Evolutionary conservation across 2,329 filamentous ascomycete genomes (phyloP), one percentile per base, ranked within the genome.

Genomic region (Rutstroemia sydowiana): DNA sequence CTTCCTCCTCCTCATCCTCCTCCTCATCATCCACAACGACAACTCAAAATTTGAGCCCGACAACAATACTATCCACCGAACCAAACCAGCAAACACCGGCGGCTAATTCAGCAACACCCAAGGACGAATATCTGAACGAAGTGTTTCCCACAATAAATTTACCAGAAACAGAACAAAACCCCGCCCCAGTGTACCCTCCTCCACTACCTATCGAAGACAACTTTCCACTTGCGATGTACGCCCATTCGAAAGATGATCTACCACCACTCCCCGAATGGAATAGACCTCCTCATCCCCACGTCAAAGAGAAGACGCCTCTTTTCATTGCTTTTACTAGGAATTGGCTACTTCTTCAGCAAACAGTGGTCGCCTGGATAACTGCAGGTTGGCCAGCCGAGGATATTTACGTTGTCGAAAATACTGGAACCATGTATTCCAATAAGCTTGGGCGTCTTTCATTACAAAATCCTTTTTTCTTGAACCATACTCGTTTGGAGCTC

Each of bases 391-490:
- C 77, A 1, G 63, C 75, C 0, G 68, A 69, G 21, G 72, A 79
- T 55, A 79, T 82, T 52, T 75, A 75, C 57, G 73, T 81, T 2
- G 65, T 81, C 23, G 78, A 82, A 61, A 82, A 82, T 64, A 81
- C 74, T 4, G 77, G 78, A 7, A 72, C 73, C n/a, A 75, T 78
- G 60, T 66, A 74, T 50, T 71, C 75, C 43, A 81, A 81, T 31
- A 60, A 66, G 18, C 65, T 68, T 6, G 72, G 70, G 3, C 66
- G 68, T 26, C 68, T 81, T 3, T 69, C 70, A 1, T 65, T 75
- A 0, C 72, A 79, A 55, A 78, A 81, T 56, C 77, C 75, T 0
- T 78, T 75, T 63, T 79, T 72, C 61, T 65, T 82, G 23, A 74
- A 79, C 63, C 74, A 81, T 57, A 68, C 67, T 1, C 65, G 68